Conservation (phyloP, 305 asterid genomes). For the Fraxinus nigra region DNA sequence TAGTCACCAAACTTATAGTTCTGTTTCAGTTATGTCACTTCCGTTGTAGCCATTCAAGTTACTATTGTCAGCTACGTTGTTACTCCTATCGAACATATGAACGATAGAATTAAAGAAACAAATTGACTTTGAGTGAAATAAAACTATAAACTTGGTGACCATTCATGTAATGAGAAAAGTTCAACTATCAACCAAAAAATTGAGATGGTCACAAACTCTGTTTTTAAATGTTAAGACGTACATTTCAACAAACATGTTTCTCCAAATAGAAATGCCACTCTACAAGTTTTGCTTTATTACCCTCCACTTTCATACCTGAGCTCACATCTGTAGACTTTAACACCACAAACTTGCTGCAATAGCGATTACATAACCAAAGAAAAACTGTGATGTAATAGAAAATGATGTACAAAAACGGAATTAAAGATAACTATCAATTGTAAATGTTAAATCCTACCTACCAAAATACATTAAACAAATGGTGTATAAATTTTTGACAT, state of each 20-base stretch:
- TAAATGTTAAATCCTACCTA: constrained; percentile 15
- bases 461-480: constrained; percentile 3
- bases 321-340: background rate
- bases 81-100: background rate
- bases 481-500: background rate
- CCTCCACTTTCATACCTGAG: background rate
- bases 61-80: background rate
- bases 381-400: background rate
- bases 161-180: background rate
- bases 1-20: background rate
- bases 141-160: background rate
- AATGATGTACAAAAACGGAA: background rate
- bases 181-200: background rate
- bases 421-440: background rate
- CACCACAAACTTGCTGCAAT: background rate
- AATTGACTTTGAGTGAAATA: background rate
- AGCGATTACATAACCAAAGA: background rate
- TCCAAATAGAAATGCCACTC: background rate
- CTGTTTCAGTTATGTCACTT: background rate
- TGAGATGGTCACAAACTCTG: no score
- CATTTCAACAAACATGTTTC: background rate
- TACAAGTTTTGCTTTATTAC: background rate
- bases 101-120: background rate
- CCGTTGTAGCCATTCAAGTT: background rate
- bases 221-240: background rate